Conservation (phyloP, 331 rosid species). For the Quercus phellos region DNA sequence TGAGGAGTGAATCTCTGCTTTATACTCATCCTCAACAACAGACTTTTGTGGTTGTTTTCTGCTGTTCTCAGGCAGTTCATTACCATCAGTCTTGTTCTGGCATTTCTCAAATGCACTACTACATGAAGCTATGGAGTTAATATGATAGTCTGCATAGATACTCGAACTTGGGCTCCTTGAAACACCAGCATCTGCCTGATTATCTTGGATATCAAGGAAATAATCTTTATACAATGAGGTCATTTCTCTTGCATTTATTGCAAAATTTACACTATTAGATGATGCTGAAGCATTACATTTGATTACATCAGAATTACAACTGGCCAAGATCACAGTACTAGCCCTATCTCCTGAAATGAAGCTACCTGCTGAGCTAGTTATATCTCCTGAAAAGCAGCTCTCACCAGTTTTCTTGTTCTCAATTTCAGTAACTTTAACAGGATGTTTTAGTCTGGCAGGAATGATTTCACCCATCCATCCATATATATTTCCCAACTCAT, state of each 20-base stretch:
- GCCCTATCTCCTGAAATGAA: slow-evolving; percentile 28
- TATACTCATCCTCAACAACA: slow-evolving; percentile 27
- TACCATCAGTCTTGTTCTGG: slow-evolving; percentile 28
- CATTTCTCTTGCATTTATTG: slow-evolving; percentile 20
- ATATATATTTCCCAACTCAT: slow-evolving; percentile 34
- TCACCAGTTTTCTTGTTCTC: slow-evolving; percentile 30
- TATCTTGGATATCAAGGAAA: slow-evolving; percentile 36
- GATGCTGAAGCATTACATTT: slow-evolving; percentile 16
- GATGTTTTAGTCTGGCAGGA: slow-evolving; percentile 22
- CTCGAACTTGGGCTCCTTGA: slow-evolving; percentile 31
- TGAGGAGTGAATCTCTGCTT: slow-evolving; percentile 28
- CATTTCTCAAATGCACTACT: slow-evolving; percentile 25
- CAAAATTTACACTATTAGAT: slow-evolving; percentile 22
- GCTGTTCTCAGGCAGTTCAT: slow-evolving; percentile 35
- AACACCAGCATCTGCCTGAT: slow-evolving; percentile 21
- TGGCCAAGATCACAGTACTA: slow-evolving; percentile 24
- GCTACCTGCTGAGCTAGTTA: slow-evolving; percentile 3
- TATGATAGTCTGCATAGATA: slow-evolving; percentile 37
- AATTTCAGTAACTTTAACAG: slow-evolving; percentile 21
- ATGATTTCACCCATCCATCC: slow-evolving; percentile 39
- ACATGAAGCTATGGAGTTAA: slow-evolving; percentile 28
- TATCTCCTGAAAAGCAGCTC: slow-evolving; percentile 14
- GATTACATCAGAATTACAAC: slow-evolving; percentile 16
- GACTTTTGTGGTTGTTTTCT: slow-evolving; percentile 26
- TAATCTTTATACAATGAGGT: slow-evolving; percentile 50